phyloP scores from a whole-genome alignment of 805 yeast genomes.

The Lipomyces anomalus region DNA sequence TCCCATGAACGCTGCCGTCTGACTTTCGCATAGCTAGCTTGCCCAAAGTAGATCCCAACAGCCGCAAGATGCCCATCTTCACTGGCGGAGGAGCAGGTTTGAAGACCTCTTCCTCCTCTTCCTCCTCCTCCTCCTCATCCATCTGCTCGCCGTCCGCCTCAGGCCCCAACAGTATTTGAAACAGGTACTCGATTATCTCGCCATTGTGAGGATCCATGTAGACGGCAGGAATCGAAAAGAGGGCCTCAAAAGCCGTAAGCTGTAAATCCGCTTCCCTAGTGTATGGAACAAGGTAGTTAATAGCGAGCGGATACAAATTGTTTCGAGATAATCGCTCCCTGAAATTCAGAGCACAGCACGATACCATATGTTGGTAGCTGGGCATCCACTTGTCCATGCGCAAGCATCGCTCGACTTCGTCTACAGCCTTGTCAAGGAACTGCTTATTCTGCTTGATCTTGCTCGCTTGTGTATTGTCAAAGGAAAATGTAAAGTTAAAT shows the following conservation, averaged over 20 bases:
- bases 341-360: conserved; percentile 50
- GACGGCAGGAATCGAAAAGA: too few relatives aligned
- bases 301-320: conserved; percentile 59
- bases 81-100: conserved; percentile 20
- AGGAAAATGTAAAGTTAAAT: conserved; percentile 14
- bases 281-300: conserved; percentile 42
- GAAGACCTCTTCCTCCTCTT: conserved; percentile 14
- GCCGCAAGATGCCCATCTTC: conserved; percentile 26
- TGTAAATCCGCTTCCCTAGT: conserved; percentile 11
- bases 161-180: too few relatives aligned
- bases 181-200: conserved; percentile 1
- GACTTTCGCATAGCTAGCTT: conserved; percentile 15
- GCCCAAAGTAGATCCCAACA: conserved; percentile 19
- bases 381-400: conserved; percentile 86
- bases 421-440: conserved; percentile 46
- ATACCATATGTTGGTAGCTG: conserved; percentile 53
- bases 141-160: too few relatives aligned
- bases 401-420: conserved; percentile 67
- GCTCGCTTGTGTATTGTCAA: conserved; percentile 11
- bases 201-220: conserved; percentile 4
- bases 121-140: conserved; percentile 17
- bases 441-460: too few relatives aligned
- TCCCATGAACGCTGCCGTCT: conserved; percentile 23
- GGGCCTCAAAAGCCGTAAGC: too few relatives aligned
- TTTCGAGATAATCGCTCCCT: conserved; percentile 42